Conservation (phyloP, 2,329 filamentous ascomycete species). For the Cladophialophora psammophila region DNA sequence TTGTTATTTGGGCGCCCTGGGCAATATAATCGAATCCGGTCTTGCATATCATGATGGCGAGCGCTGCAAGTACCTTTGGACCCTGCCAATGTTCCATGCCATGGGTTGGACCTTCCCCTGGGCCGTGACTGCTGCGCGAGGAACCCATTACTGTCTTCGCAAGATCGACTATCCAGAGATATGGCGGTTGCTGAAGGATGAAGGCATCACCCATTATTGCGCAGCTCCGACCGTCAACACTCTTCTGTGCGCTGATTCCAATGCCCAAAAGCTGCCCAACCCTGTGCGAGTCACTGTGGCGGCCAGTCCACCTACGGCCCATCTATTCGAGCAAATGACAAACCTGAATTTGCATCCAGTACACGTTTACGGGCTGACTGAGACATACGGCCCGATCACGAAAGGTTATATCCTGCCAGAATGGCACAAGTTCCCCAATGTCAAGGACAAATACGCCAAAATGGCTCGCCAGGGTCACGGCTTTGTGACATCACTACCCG, state of each 20-base stretch:
- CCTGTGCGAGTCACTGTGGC: slow-evolving; percentile 89
- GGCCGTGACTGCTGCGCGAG: slow-evolving; percentile 89
- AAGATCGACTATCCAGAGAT: slow-evolving; percentile 96
- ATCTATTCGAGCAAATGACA: slow-evolving; percentile 94
- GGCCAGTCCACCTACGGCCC: slow-evolving; percentile 85
- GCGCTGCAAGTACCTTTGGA: slow-evolving; percentile 87
- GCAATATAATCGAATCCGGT: slow-evolving; percentile 86
- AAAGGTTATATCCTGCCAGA: slow-evolving; percentile 87
- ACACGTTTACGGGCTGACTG: slow-evolving; percentile 86
- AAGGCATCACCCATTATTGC: slow-evolving; percentile 92
- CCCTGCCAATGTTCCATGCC: slow-evolving; percentile 82
- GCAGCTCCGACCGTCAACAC: slow-evolving; percentile 97
- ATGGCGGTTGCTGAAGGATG: slow-evolving; percentile 85
- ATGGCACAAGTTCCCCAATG: slow-evolving; percentile 75
- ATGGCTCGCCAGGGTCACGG: slow-evolving; percentile 97
- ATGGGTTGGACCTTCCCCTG: slow-evolving; percentile 86
- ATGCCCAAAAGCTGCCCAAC: slow-evolving; percentile 72
- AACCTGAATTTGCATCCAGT: slow-evolving; percentile 85
- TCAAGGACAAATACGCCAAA: slow-evolving; percentile 79
- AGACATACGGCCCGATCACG: slow-evolving; percentile 95
- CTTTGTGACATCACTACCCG: slow-evolving; percentile 81
- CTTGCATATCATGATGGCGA: slow-evolving; percentile 71
- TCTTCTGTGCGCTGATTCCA: slow-evolving; percentile 78
- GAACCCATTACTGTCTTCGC: slow-evolving; percentile 92
- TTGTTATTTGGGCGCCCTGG: slow-evolving; percentile 82